Percentiles rank a stretch among this genome's conserved stretches.
These are phyloP conservation scores for Phytophthora europaea DNA, from an alignment of 352 stramenopile species.

Conservation along the genomic window DNA sequence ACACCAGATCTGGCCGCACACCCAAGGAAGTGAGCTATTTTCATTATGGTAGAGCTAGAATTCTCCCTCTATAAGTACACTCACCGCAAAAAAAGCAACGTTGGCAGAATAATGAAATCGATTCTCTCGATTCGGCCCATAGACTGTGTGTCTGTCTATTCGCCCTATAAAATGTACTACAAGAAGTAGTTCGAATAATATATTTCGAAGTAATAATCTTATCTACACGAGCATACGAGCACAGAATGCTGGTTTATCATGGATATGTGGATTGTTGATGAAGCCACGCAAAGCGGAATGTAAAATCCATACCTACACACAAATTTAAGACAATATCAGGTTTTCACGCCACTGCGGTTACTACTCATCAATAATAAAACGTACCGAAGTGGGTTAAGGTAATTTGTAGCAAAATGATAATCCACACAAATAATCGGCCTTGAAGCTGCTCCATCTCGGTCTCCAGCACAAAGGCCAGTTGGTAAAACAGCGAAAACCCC, in stretches of 20 bases:
- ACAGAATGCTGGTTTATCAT: not conserved
- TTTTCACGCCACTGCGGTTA: not conserved
- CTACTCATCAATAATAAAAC: not conserved
- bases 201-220: too few species aligned
- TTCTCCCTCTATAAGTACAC: too few species aligned
- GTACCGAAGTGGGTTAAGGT: constrained; percentile 23
- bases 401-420: constrained; percentile 17
- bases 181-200: too few species aligned
- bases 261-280: not conserved
- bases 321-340: not conserved
- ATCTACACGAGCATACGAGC: not conserved
- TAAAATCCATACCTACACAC: not conserved
- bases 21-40: too few species aligned
- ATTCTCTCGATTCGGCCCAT: too few species aligned
- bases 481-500: constrained; percentile 25
- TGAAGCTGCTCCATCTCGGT: constrained; percentile 20
- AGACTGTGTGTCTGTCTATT: too few species aligned
- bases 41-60: too few species aligned
- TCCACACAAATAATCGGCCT: constrained; percentile 21
- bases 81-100: too few species aligned
- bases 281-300: not conserved
- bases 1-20: too few species aligned
- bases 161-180: too few species aligned
- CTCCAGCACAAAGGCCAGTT: constrained; percentile 21
- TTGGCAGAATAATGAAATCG: too few species aligned